Evolutionary conservation across 768 basidiomycete species (phyloP), one percentile per base, ranked within the genome.

Genomic region (Tricholoma sp.): DNA sequence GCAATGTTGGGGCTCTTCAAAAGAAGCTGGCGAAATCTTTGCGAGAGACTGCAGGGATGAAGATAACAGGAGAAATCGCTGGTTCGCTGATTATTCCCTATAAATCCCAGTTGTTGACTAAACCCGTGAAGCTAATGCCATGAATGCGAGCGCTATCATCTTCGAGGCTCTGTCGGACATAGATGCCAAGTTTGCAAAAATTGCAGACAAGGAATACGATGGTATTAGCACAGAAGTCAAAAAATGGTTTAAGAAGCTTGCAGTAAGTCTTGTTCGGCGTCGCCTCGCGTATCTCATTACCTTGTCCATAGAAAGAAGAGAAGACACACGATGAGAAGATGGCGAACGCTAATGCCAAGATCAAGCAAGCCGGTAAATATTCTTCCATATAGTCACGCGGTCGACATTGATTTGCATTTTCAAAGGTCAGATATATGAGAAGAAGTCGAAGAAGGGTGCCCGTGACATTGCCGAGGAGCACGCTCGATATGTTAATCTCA

Each of bases 201-300:
- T 87, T 58, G 80, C 80, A 11, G 86, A 89, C 61, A 90, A 83
- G 70, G 89, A 92, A 60, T 89, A 83, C 57, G 83, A 85, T 58
- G 64, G 55, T 18, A 72, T 90, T 50, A 83, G 81, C 59, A 68
- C 74, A 31, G 89, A 91, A 59, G 83, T 90, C 41, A 87, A 84
- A 76, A 92, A 88, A 64, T 91, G 89, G 89, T 85, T 91, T 76
- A 91, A 88, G 81, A 90, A 85, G 68, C 78, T 91, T 34, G 79
- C 84, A 50, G 89, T 91, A 63, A 62, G 87, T 71, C 31, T 51
- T 28, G 55, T 57, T 39, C 56, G 17, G 32, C 51, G 17, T 48
- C 29, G 6, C 33, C 42, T 44, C 52, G n/a, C 32, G 37, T 41
- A 24, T n/a, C 2, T 56, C 4, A 34, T 53, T 17, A 53, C 9